These are phyloP conservation scores for Crucihimalaya himalaica DNA, from an alignment of 345 rosid species.

Conservation along the genomic window DNA sequence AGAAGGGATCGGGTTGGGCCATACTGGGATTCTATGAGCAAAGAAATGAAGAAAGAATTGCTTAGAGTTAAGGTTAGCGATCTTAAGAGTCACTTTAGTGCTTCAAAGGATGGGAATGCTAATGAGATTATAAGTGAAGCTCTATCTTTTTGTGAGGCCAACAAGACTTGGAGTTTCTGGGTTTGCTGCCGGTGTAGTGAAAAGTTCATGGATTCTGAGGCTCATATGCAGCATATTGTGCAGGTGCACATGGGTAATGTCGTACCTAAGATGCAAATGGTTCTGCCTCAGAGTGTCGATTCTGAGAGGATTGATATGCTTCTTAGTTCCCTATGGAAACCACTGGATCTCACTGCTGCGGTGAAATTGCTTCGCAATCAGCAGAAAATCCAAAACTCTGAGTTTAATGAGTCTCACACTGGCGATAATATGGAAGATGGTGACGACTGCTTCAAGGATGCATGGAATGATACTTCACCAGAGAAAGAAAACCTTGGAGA, in stretches of 20 bases:
- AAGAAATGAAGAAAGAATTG: slow-evolving; percentile 58
- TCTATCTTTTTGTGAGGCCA: slow-evolving; percentile 54
- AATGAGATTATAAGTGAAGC: slow-evolving; percentile 64
- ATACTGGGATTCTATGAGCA: slow-evolving; percentile 70
- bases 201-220: slow-evolving; percentile 62
- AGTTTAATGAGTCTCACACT: slow-evolving; percentile 45
- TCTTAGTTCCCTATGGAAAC: slow-evolving; percentile 75
- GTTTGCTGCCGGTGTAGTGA: slow-evolving; percentile 66
- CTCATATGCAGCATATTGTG: slow-evolving; percentile 76
- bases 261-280: slow-evolving; percentile 66
- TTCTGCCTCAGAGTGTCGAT: slow-evolving; percentile 71
- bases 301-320: slow-evolving; percentile 76
- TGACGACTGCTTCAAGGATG: slow-evolving; percentile 74
- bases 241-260: slow-evolving; percentile 76
- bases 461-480: slow-evolving; percentile 68
- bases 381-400: slow-evolving; percentile 49
- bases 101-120: slow-evolving; percentile 58
- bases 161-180: slow-evolving; percentile 79
- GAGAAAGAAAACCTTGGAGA: slow-evolving; percentile 58
- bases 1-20: slow-evolving; percentile 63
- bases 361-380: slow-evolving; percentile 53
- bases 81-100: slow-evolving; percentile 57
- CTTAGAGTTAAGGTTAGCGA: slow-evolving; percentile 61
- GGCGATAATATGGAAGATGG: slow-evolving; percentile 49
- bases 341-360: slow-evolving; percentile 69